phyloP scores from a whole-genome alignment of 768 basidiomycete genomes.

The Leccinum ochraceum region DNA sequence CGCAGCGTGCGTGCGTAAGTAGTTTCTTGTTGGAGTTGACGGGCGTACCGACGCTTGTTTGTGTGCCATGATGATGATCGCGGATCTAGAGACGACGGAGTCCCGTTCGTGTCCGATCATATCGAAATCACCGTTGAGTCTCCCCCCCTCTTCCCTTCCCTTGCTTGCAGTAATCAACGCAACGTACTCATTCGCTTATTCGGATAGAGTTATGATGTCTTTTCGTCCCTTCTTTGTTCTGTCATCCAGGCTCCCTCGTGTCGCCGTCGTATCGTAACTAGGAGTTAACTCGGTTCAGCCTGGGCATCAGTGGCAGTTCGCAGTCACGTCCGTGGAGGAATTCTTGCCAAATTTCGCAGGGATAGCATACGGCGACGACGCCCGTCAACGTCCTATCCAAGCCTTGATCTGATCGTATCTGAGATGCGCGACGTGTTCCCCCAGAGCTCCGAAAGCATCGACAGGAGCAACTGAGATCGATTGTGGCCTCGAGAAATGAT shows the following conservation, averaged over 20 bases:
- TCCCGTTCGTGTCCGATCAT: neutral
- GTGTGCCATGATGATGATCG: neutral
- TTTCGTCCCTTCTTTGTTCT: neutral
- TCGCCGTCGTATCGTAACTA: neutral
- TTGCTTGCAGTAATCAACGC: neutral
- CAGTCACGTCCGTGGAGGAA: neutral
- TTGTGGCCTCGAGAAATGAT: conserved; percentile 2
- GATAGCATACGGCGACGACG: neutral
- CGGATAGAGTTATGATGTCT: neutral
- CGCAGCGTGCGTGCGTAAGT: neutral
- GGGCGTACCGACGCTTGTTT: neutral
- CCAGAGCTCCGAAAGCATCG: neutral
- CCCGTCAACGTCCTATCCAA: neutral
- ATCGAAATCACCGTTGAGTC: neutral
- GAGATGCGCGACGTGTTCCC: neutral
- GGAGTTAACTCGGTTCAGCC: neutral
- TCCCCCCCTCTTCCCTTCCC: neutral
- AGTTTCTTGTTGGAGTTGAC: neutral
- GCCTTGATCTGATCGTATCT: neutral
- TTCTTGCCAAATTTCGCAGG: neutral
- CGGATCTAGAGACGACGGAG: neutral
- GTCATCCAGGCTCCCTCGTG: neutral
- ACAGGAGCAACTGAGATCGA: conserved; percentile 9
- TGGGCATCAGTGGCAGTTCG: neutral
- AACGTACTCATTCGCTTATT: neutral